These are phyloP conservation scores for Aquilaria sinensis DNA, from an alignment of 345 rosid species.

Conservation along the genomic window DNA sequence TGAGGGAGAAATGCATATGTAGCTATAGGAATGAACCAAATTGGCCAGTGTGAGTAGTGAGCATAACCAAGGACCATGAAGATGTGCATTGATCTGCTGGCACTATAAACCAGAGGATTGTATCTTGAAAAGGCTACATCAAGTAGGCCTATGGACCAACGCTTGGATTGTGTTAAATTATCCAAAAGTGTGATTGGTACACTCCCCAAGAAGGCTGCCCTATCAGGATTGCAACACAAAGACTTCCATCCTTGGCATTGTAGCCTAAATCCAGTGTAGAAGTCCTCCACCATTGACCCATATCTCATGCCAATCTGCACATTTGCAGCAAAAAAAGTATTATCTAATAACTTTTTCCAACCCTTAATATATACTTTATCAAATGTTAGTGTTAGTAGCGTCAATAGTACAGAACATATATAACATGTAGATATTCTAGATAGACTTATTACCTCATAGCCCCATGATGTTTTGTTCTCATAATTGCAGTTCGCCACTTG, in stretches of 20 bases:
- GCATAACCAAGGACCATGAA: conserved; percentile 28
- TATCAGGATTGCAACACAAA: conserved; percentile 42
- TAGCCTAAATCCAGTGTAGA: conserved; percentile 44
- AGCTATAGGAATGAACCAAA: conserved; percentile 37
- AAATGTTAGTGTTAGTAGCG: no score
- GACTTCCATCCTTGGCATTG: conserved; percentile 73
- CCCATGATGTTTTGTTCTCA: conserved; percentile 59
- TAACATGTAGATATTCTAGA: no score
- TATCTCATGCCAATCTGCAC: conserved; percentile 60
- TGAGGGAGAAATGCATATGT: conserved; percentile 59
- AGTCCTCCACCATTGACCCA: conserved; percentile 72
- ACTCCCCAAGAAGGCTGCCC: conserved; percentile 54
- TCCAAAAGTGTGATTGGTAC: conserved; percentile 41
- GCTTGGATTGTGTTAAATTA: conserved; percentile 35
- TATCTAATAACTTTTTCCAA: no score
- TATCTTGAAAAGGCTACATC: conserved; percentile 34
- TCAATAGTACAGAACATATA: no score
- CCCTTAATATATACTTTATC: no score
- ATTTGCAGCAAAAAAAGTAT: not conserved
- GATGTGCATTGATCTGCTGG: conserved; percentile 24
- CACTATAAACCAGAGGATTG: conserved; percentile 38
- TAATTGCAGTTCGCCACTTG: conserved; percentile 41
- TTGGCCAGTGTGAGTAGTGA: conserved; percentile 41
- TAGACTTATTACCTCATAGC: conserved; percentile 28
- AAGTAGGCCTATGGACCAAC: conserved; percentile 63